Conservation (phyloP, 768 basidiomycete genomes). For the Chiua virens region DNA sequence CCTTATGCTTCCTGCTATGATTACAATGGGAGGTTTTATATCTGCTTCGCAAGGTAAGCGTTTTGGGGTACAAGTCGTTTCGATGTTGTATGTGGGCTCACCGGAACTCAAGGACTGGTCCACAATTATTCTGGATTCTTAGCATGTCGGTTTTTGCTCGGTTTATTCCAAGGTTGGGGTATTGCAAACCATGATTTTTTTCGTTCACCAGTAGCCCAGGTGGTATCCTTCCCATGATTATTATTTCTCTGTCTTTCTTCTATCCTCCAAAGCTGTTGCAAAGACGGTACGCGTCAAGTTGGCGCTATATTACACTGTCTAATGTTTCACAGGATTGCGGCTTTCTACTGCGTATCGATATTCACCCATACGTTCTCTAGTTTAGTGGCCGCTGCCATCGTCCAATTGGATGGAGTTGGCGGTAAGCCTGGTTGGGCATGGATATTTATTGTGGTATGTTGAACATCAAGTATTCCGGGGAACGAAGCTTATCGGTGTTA, state of each 20-base stretch:
- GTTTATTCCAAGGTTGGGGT: slow-evolving; percentile 56
- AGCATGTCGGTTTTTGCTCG: too few relatives aligned
- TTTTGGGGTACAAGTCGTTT: neutral
- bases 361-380: slow-evolving; percentile 62
- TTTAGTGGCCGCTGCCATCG: slow-evolving; percentile 58
- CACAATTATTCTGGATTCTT: too few relatives aligned
- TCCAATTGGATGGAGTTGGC: slow-evolving; percentile 49
- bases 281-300: slow-evolving; percentile 6
- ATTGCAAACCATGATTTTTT: neutral
- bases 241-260: slow-evolving; percentile 55
- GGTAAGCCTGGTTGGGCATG: slow-evolving; percentile 61
- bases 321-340: slow-evolving; percentile 31
- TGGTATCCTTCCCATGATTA: slow-evolving; percentile 56
- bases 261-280: slow-evolving; percentile 33
- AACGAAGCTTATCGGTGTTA: neutral
- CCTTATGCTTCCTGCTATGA: slow-evolving; percentile 58
- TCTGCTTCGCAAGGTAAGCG: slow-evolving; percentile 54
- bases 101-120: slow-evolving; percentile 38
- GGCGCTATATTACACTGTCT: neutral
- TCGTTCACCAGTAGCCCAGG: slow-evolving; percentile 31
- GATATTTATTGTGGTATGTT: slow-evolving; percentile 52
- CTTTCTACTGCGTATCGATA: slow-evolving; percentile 46
- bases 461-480: neutral
- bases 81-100: neutral
- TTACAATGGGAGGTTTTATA: slow-evolving; percentile 65